phyloP scores from a whole-genome alignment of 805 yeast species.

The Saccharomycopsis fermentans region DNA sequence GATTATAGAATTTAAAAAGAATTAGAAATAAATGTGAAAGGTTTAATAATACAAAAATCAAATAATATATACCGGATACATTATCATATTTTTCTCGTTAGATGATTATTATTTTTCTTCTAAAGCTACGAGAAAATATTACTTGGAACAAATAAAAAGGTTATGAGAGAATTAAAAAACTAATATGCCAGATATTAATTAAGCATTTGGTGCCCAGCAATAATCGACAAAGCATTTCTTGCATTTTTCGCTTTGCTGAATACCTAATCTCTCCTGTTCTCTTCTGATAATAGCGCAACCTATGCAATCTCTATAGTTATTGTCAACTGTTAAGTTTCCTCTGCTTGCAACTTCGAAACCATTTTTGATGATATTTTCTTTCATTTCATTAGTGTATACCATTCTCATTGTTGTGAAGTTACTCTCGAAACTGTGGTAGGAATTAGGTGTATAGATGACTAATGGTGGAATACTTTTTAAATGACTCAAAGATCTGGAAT shows the following conservation, averaged over 20 bases:
- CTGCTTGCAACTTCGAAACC: slow-evolving; percentile 68
- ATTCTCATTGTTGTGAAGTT: slow-evolving; percentile 67
- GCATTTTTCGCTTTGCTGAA: slow-evolving; percentile 56
- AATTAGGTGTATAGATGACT: slow-evolving; percentile 63
- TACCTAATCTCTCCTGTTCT: slow-evolving; percentile 56
- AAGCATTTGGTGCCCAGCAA: slow-evolving; percentile 56
- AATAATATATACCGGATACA: not conserved
- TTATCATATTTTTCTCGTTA: not conserved
- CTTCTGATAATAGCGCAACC: slow-evolving; percentile 80
- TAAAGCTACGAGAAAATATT: not conserved
- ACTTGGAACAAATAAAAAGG: no score
- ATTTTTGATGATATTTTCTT: slow-evolving; percentile 50
- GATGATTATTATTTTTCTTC: no score
- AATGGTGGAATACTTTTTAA: slow-evolving; percentile 41
- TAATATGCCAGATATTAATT: not conserved
- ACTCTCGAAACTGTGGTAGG: slow-evolving; percentile 50
- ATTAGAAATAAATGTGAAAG: not conserved
- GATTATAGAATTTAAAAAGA: no score
- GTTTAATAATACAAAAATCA: not conserved
- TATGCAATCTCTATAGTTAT: slow-evolving; percentile 61
- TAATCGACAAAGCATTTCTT: slow-evolving; percentile 56
- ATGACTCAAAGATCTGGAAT: slow-evolving; percentile 49
- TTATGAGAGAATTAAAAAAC: no score
- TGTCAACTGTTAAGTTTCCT: slow-evolving; percentile 55
- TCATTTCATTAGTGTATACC: slow-evolving; percentile 47